These are phyloP conservation scores for Lojkania enalia DNA, from an alignment of 2,329 filamentous ascomycete species.

Conservation along the genomic window DNA sequence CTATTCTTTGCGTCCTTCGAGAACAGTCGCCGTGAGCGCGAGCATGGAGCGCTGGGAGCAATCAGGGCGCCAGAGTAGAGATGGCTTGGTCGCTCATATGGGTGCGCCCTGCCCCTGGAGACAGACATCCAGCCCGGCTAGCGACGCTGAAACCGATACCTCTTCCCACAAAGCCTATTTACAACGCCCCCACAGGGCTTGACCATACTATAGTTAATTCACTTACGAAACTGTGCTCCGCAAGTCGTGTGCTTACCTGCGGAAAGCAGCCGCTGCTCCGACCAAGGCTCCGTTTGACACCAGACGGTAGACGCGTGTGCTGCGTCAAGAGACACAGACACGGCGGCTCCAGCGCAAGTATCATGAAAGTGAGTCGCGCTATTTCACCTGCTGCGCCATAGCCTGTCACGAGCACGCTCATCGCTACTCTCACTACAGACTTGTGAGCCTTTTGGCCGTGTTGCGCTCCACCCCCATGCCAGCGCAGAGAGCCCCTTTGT, in stretches of 20 bases:
- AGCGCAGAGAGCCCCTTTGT: constrained; percentile 1
- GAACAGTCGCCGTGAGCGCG: constrained; percentile 26
- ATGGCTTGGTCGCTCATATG: neutral
- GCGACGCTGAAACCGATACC: constrained; percentile 30
- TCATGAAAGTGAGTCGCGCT: constrained; percentile 41
- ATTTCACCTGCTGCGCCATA: constrained; percentile 12
- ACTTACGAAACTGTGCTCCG: constrained; percentile 22
- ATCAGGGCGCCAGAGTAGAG: constrained; percentile 18
- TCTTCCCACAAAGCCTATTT: constrained; percentile 12
- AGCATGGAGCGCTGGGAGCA: constrained; percentile 21
- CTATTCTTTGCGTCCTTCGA: constrained; percentile 33
- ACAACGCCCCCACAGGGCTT: neutral
- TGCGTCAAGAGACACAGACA: neutral
- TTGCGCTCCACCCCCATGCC: constrained; percentile 1
- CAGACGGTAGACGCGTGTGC: neutral
- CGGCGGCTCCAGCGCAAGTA: constrained; percentile 15
- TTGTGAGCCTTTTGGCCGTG: neutral
- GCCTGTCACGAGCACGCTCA: constrained; percentile 23
- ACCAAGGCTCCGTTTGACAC: neutral
- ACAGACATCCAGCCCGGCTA: constrained; percentile 18
- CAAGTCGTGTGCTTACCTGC: constrained; percentile 28
- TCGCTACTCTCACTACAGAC: neutral
- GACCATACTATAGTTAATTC: neutral
- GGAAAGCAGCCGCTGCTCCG: constrained; percentile 7
- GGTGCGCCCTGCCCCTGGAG: neutral